A percentile compares a stretch with the other conserved stretches of the same genome.
Evolutionary conservation across 768 basidiomycete species (phyloP).

Genomic region (Xanthoconium stramineum): DNA sequence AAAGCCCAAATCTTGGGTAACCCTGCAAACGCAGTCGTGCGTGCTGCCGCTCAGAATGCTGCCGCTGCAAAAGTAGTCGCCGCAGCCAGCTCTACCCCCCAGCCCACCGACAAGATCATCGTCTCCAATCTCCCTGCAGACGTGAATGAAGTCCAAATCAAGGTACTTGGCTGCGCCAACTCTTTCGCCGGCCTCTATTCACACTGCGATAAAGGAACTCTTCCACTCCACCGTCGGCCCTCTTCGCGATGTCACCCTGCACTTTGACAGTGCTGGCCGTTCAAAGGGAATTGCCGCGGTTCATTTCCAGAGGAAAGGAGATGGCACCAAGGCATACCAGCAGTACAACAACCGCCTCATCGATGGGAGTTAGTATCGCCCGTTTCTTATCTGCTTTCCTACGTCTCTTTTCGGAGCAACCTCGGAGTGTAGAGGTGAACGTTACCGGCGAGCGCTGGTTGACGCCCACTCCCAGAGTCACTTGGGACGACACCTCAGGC

Average conservation of each 20-base stretch:
- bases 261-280: constrained; percentile 80
- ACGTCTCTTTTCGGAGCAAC: constrained; percentile 21
- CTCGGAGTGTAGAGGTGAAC: constrained; percentile 16
- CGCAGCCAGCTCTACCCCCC: constrained; percentile 37
- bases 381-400: constrained; percentile 39
- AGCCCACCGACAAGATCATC: constrained; percentile 81
- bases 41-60: constrained; percentile 48
- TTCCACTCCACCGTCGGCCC: constrained; percentile 90
- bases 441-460: constrained; percentile 24
- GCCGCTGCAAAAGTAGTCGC: constrained; percentile 41
- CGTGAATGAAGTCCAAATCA: constrained; percentile 91
- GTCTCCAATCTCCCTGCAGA: constrained; percentile 92
- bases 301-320: constrained; percentile 80
- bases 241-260: constrained; percentile 76
- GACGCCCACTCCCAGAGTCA: constrained; percentile 18
- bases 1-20: constrained; percentile 64
- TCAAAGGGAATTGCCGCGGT: constrained; percentile 91
- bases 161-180: constrained; percentile 49
- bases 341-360: constrained; percentile 98
- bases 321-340: constrained; percentile 87
- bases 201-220: constrained; percentile 65
- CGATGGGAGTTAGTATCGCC: constrained; percentile 99
- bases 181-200: not conserved
- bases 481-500: constrained; percentile 26
- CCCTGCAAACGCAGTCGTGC: constrained; percentile 45